Conservation (phyloP, 495 filamentous ascomycete species). For the Apodospora peruviana region DNA sequence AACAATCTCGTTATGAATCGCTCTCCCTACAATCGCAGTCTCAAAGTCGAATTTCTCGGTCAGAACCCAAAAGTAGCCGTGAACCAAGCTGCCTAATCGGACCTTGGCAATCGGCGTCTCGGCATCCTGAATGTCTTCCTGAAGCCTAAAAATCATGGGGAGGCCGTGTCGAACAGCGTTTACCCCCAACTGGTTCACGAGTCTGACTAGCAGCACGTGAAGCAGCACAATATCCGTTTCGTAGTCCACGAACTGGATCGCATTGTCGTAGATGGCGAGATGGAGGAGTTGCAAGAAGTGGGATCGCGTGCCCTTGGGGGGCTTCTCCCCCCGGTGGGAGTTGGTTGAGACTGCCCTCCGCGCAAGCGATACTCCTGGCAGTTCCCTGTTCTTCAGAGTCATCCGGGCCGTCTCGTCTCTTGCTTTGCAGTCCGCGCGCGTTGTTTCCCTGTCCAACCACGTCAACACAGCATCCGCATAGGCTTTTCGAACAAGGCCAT, state of each 20-base stretch:
- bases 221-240: conserved; percentile 69
- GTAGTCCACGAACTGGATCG: conserved; percentile 61
- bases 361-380: conserved; percentile 31
- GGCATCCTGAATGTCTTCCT: conserved; percentile 70
- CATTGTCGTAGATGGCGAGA: conserved; percentile 80
- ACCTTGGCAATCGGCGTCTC: conserved; percentile 60
- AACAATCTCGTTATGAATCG: conserved; percentile 69
- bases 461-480: conserved; percentile 77
- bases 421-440: conserved; percentile 56
- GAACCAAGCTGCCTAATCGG: conserved; percentile 73
- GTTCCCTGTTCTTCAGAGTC: conserved; percentile 27
- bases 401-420: conserved; percentile 47
- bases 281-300: conserved; percentile 81
- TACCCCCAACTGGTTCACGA: conserved; percentile 74
- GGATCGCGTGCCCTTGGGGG: conserved; percentile 48
- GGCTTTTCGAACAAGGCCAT: conserved; percentile 69
- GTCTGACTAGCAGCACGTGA: conserved; percentile 64
- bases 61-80: conserved; percentile 79
- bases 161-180: conserved; percentile 74
- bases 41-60: conserved; percentile 75
- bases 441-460: conserved; percentile 79
- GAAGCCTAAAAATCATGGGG: conserved; percentile 81
- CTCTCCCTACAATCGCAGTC: conserved; percentile 55
- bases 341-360: conserved; percentile 66
- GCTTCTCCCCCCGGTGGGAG: conserved; percentile 54